Evolutionary conservation across 148 eudicot genomes (phyloP).

Genomic region (Linanthus parryae): DNA sequence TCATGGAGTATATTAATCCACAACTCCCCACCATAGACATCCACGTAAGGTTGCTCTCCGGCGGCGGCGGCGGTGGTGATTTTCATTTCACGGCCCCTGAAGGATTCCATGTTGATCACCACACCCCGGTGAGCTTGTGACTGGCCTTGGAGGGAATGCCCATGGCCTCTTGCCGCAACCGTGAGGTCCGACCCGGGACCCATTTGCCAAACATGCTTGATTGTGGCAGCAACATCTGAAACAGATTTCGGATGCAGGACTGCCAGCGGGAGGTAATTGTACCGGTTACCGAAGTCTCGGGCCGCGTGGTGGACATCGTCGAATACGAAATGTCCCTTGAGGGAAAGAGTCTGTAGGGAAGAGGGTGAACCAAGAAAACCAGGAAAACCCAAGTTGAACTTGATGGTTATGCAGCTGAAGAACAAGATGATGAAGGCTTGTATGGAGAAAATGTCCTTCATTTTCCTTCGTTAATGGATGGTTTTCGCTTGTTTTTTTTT

Average conservation of each 20-base stretch:
- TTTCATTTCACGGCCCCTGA: constrained; percentile 28
- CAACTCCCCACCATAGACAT: constrained; percentile 71
- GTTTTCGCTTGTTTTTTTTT: constrained; percentile 20
- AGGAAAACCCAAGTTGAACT: constrained; percentile 27
- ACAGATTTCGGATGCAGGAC: constrained; percentile 58
- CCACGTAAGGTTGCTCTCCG: constrained; percentile 39
- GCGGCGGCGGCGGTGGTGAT: constrained; percentile 22
- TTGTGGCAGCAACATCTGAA: constrained; percentile 46
- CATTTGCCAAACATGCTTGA: constrained; percentile 46
- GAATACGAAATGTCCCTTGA: constrained; percentile 44
- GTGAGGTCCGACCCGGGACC: constrained; percentile 57
- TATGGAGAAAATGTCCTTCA: constrained; percentile 13
- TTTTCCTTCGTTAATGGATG: no score
- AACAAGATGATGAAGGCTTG: constrained; percentile 39
- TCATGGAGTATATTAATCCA: constrained; percentile 72
- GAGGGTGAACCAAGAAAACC: constrained; percentile 21
- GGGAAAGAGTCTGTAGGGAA: constrained; percentile 31
- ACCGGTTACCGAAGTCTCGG: constrained; percentile 55
- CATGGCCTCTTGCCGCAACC: constrained; percentile 73
- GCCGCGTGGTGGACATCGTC: constrained; percentile 36
- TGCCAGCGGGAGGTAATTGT: constrained; percentile 42
- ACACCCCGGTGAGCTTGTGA: constrained; percentile 59
- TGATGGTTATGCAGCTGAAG: constrained; percentile 27
- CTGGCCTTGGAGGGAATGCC: constrained; percentile 79
- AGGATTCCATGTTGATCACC: constrained; percentile 63